These are phyloP conservation scores for Pythium folliculosum DNA, from an alignment of 352 stramenopile species.

Conservation along the genomic window DNA sequence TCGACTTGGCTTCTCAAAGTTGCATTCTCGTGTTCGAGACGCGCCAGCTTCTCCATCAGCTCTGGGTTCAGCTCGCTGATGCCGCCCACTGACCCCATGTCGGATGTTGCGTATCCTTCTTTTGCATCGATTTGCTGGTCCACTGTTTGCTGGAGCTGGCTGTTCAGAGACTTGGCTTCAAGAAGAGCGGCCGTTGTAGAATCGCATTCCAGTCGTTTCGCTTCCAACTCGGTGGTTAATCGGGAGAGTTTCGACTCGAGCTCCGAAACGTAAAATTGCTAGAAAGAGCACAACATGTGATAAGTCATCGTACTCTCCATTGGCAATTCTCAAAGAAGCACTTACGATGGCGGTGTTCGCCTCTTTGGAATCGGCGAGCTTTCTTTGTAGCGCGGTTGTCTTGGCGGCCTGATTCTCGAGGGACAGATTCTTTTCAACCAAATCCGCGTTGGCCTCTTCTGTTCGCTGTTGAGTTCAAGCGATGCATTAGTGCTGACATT, in stretches of 20 bases:
- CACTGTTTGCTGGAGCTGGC: conserved; percentile 54
- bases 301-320: too few relatives aligned
- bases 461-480: conserved; percentile 33
- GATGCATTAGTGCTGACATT: background rate
- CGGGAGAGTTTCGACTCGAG: conserved; percentile 42
- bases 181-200: conserved; percentile 33
- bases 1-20: conserved; percentile 51
- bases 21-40: conserved; percentile 61
- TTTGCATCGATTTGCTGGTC: conserved; percentile 27
- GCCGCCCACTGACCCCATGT: conserved; percentile 22
- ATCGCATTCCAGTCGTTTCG: conserved; percentile 35
- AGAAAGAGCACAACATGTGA: background rate
- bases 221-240: conserved; percentile 36
- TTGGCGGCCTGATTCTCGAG: conserved; percentile 56
- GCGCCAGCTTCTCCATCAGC: conserved; percentile 60
- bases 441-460: conserved; percentile 56
- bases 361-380: conserved; percentile 69
- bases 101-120: background rate
- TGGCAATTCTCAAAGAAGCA: background rate
- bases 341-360: conserved; percentile 62
- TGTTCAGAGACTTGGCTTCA: conserved; percentile 43
- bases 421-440: conserved; percentile 55
- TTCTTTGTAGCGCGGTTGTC: conserved; percentile 51
- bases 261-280: conserved; percentile 72
- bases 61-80: conserved; percentile 73